These are phyloP conservation scores for Hemisphaericaspora lyxosophila DNA, from an alignment of 1,139 yeast species.

Conservation along the genomic window DNA sequence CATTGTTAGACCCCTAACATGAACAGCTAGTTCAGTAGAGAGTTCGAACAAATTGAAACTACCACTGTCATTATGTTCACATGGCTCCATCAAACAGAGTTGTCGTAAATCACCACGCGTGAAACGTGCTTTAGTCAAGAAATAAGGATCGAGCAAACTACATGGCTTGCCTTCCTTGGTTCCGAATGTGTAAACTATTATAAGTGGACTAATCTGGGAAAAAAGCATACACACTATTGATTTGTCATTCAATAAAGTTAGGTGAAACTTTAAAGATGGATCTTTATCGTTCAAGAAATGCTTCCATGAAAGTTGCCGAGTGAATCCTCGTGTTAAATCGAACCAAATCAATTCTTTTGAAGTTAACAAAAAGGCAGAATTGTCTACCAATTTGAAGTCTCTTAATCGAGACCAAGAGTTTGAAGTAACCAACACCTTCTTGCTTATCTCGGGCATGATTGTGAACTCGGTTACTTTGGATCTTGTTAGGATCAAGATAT, in stretches of 20 bases:
- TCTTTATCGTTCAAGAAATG: constrained; percentile 61
- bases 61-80: not conserved
- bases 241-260: constrained; percentile 20
- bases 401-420: constrained; percentile 57
- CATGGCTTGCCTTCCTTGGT: constrained; percentile 35
- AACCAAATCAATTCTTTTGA: constrained; percentile 61
- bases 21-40: constrained; percentile 7
- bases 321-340: constrained; percentile 22
- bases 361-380: constrained; percentile 49
- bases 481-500: constrained; percentile 45
- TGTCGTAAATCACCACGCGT: constrained; percentile 14
- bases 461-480: constrained; percentile 39
- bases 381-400: constrained; percentile 36
- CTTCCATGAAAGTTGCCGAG: constrained; percentile 64
- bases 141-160: constrained; percentile 26
- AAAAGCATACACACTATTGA: constrained; percentile 35
- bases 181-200: constrained; percentile 46
- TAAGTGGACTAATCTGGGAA: constrained; percentile 43
- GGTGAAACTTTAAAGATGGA: constrained; percentile 48
- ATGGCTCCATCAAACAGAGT: constrained; percentile 3
- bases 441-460: constrained; percentile 17
- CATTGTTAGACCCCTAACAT: constrained; percentile 2
- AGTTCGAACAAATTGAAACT: constrained; percentile 7
- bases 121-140: constrained; percentile 15
- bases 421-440: constrained; percentile 43